Evolutionary conservation across 768 basidiomycete species (phyloP).

Genomic region (Sistotremastrum niveocremeum): DNA sequence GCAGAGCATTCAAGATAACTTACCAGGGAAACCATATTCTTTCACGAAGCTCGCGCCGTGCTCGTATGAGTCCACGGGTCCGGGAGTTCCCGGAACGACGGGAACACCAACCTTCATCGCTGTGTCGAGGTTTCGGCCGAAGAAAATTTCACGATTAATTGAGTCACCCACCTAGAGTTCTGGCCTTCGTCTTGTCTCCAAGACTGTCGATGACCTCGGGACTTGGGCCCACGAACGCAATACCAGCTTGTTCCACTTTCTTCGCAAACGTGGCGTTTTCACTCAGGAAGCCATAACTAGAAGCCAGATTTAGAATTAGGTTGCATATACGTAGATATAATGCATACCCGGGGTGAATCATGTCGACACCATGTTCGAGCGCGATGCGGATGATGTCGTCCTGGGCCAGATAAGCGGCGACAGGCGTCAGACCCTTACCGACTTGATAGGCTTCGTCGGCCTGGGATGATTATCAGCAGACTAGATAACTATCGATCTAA

Average conservation of each 20-base stretch:
- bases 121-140: slow-evolving; percentile 14
- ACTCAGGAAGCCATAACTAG: slow-evolving; percentile 91
- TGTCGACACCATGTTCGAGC: slow-evolving; percentile 97
- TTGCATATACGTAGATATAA: background rate
- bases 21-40: slow-evolving; percentile 90
- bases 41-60: slow-evolving; percentile 84
- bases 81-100: slow-evolving; percentile 97
- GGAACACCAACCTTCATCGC: slow-evolving; percentile 88
- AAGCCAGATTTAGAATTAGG: slow-evolving; percentile 1
- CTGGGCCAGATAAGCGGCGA: slow-evolving; percentile 93
- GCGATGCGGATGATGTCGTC: slow-evolving; percentile 94
- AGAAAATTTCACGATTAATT: background rate
- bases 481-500: background rate
- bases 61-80: slow-evolving; percentile 66
- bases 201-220: slow-evolving; percentile 95
- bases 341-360: slow-evolving; percentile 94
- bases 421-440: slow-evolving; percentile 90
- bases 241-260: slow-evolving; percentile 94
- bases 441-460: slow-evolving; percentile 99
- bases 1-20: slow-evolving; percentile 6
- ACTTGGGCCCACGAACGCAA: slow-evolving; percentile 91
- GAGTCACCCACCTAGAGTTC: slow-evolving; percentile 53
- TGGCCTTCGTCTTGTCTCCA: slow-evolving; percentile 98
- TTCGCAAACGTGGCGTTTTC: slow-evolving; percentile 96
- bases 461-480: slow-evolving; percentile 24